These are phyloP conservation scores for Saraca asoca DNA, from an alignment of 331 rosid species.

Conservation along the genomic window DNA sequence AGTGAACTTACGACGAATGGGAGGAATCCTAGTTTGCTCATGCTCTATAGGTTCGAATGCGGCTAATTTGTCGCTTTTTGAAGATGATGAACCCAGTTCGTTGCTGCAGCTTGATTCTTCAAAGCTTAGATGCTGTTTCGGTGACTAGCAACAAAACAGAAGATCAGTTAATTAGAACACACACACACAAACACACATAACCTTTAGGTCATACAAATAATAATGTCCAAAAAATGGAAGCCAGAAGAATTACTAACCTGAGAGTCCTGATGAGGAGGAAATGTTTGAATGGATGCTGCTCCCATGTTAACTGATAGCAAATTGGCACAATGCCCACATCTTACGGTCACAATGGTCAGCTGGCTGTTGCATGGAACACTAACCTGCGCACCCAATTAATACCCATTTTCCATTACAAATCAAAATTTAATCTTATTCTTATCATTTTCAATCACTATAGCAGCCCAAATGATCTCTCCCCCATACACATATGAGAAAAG, in stretches of 20 bases:
- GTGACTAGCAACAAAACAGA: constrained; percentile 29
- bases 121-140: constrained; percentile 61
- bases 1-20: constrained; percentile 79
- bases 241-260: constrained; percentile 50
- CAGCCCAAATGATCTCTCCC: neutral
- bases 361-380: constrained; percentile 89
- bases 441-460: constrained; percentile 12
- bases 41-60: constrained; percentile 55
- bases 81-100: constrained; percentile 64
- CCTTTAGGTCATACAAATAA: no score
- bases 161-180: neutral
- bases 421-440: neutral
- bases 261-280: constrained; percentile 63
- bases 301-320: constrained; percentile 84
- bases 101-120: constrained; percentile 62
- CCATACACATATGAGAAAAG: neutral
- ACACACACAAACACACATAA: neutral
- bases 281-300: constrained; percentile 61
- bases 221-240: neutral
- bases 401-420: constrained; percentile 30
- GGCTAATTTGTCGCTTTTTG: constrained; percentile 60
- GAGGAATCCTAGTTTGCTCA: constrained; percentile 76
- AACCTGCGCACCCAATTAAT: constrained; percentile 55
- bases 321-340: constrained; percentile 97
- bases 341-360: constrained; percentile 74